These are phyloP conservation scores for Ilex aquifolium DNA, from an alignment of 257 asterid genomes.

Conservation along the genomic window DNA sequence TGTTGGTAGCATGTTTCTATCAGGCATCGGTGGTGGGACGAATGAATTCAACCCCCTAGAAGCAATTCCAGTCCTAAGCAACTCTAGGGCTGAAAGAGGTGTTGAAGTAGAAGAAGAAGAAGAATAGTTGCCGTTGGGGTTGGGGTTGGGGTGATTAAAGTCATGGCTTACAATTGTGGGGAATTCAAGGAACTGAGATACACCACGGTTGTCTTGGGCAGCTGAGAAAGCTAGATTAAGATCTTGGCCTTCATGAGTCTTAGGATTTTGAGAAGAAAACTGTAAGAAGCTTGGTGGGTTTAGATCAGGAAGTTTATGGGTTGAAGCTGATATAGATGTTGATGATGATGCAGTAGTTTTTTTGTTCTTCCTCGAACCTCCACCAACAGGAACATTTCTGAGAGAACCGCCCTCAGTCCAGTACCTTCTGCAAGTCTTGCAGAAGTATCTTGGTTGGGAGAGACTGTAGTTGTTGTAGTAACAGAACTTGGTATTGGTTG, in stretches of 20 bases:
- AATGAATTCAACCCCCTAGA: slow-evolving; percentile 32
- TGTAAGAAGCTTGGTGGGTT: slow-evolving; percentile 37
- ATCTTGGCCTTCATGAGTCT: slow-evolving; percentile 44
- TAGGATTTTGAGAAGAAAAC: slow-evolving; percentile 35
- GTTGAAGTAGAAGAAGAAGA: slow-evolving; percentile 23
- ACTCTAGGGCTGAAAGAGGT: slow-evolving; percentile 40
- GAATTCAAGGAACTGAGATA: slow-evolving; percentile 40
- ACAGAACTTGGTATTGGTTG: slow-evolving; percentile 72
- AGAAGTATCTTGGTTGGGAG: slow-evolving; percentile 75
- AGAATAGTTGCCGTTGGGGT: no score
- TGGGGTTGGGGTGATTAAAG: slow-evolving; percentile 10
- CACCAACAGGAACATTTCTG: slow-evolving; percentile 76
- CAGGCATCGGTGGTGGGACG: slow-evolving; percentile 19
- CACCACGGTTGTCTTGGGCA: slow-evolving; percentile 19
- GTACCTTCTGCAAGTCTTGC: slow-evolving; percentile 75
- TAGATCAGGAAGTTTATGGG: slow-evolving; percentile 35
- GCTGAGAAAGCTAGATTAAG: slow-evolving; percentile 47
- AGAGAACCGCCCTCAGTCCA: slow-evolving; percentile 89
- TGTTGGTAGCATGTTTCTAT: slow-evolving; percentile 20
- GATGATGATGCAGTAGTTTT: slow-evolving; percentile 19
- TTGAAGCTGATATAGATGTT: slow-evolving; percentile 5
- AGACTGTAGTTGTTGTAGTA: slow-evolving; percentile 82
- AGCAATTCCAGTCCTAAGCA: slow-evolving; percentile 39
- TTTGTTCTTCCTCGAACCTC: slow-evolving; percentile 63
- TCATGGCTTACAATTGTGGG: slow-evolving; percentile 32